These are phyloP conservation scores for Pythium aristosporum DNA, from an alignment of 352 stramenopile genomes.

Conservation along the genomic window DNA sequence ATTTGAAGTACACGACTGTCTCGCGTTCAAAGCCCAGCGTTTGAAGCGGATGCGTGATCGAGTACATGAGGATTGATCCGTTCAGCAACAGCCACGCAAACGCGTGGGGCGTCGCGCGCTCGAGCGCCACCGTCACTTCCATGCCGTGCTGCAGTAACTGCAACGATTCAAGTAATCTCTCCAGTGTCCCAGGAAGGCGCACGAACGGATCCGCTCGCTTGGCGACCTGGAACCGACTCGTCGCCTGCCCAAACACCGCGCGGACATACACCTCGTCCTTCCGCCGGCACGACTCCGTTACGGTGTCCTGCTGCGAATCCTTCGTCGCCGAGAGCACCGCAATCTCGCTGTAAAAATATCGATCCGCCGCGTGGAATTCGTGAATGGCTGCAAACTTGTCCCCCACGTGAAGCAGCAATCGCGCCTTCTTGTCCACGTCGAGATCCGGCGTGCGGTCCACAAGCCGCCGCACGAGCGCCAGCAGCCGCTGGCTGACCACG, in stretches of 20 bases:
- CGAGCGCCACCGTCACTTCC: constrained; percentile 38
- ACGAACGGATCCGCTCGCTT: constrained; percentile 38
- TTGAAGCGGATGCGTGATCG: constrained; percentile 46
- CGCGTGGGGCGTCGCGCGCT: constrained; percentile 28
- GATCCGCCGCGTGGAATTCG: constrained; percentile 47
- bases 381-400: constrained; percentile 45
- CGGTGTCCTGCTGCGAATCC: not conserved
- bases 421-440: constrained; percentile 31
- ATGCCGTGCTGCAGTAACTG: constrained; percentile 43
- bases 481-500: constrained; percentile 38
- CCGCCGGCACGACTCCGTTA: not conserved
- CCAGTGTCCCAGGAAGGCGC: constrained; percentile 45
- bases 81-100: constrained; percentile 70
- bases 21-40: constrained; percentile 48
- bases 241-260: constrained; percentile 44
- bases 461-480: constrained; percentile 34
- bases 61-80: constrained; percentile 57
- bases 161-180: constrained; percentile 44
- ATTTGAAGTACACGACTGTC: constrained; percentile 66
- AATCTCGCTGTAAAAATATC: constrained; percentile 50
- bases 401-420: constrained; percentile 44
- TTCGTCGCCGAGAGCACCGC: constrained; percentile 12
- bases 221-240: constrained; percentile 41
- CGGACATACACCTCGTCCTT: constrained; percentile 33
- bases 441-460: constrained; percentile 38